Evolutionary conservation across 1,284 basidiomycete species (phyloP), one percentile per base, ranked within the genome.

Genomic region (Filobasidium uniguttulatum): DNA sequence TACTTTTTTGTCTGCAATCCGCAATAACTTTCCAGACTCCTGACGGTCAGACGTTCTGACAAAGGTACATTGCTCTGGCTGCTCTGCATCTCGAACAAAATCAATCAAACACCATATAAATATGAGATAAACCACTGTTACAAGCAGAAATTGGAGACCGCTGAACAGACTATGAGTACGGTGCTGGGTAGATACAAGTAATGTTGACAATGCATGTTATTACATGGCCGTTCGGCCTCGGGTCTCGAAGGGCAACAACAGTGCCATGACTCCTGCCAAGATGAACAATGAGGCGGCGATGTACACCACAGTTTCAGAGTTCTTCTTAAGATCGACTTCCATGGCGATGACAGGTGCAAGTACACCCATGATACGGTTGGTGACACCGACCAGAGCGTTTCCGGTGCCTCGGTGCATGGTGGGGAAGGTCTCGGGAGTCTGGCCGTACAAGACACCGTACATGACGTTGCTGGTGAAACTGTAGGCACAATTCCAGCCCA

Each of bases 361-460:
- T n/a, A 48, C 29, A 19, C 79, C 79, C 35, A 72, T 71, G 35
- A 80, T 67, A 34, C 79, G 71, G 60, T 78, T 77, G 51, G 75
- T 68, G 5, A 72, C 72, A 53, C 74, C 66, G 53, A 75, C 71
- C 26, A 81, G 64, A 0, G 78, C 79, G 55, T 81, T 78, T 3
- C 78, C 80, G 0, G 80, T 80, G 4, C 78, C 80, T 34, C 80
- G 71, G 49, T 77, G 75, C 1, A 78, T 77, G 0, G 77, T 76
- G 0, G 79, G 78, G 67, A 81, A 81, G 9, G 79, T 74, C 57
- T 81, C 79, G 17, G 80, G 80, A 1, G 76, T 76, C 57, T 78
- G 77, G 3, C 20, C 46, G 37, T 40, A 48, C 4, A 48, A 20
- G 4, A 48, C 46, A 28, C 36, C 46, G 35, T 48, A 65, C 52